These are phyloP conservation scores for Pseudotsuga menziesii DNA, from an alignment of 75 land plant species.

Conservation along the genomic window DNA sequence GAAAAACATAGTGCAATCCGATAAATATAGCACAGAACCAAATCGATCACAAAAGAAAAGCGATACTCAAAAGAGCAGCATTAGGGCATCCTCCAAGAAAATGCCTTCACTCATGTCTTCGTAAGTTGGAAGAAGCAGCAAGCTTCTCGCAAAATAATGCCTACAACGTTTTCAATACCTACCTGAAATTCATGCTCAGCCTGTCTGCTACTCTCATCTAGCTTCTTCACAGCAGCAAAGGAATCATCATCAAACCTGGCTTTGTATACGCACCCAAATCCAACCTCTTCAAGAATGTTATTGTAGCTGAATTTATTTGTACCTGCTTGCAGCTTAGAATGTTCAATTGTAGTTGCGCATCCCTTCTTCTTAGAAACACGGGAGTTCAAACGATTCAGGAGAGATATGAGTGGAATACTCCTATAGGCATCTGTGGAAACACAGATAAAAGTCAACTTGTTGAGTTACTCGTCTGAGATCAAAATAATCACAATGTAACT, in stretches of 20 bases:
- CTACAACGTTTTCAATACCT: not conserved
- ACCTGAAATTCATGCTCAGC: constrained; percentile 72
- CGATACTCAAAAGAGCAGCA: not conserved
- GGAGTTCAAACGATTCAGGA: constrained; percentile 25
- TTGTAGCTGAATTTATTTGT: constrained; percentile 56
- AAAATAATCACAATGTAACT: not conserved
- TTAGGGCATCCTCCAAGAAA: not conserved
- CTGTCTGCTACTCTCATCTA: constrained; percentile 31
- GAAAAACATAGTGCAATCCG: not conserved
- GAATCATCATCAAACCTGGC: constrained; percentile 48
- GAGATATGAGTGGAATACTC: constrained; percentile 25
- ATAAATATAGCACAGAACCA: too few relatives aligned
- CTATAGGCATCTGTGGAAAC: constrained; percentile 21
- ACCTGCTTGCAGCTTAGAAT: constrained; percentile 42
- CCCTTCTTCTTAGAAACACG: constrained; percentile 26
- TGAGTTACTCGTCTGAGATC: not conserved
- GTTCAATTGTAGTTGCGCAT: constrained; percentile 33
- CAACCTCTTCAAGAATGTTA: constrained; percentile 67
- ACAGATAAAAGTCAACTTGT: not conserved
- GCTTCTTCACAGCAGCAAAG: constrained; percentile 61
- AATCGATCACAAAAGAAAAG: not conserved
- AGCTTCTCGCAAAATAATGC: too few relatives aligned
- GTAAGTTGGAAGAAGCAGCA: not conserved
- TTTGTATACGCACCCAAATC: constrained; percentile 72
- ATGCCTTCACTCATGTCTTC: not conserved